Evolutionary conservation across 495 filamentous ascomycete genomes (phyloP), one percentile per base, ranked within the genome.

Genomic region (Poronia punctata): DNA sequence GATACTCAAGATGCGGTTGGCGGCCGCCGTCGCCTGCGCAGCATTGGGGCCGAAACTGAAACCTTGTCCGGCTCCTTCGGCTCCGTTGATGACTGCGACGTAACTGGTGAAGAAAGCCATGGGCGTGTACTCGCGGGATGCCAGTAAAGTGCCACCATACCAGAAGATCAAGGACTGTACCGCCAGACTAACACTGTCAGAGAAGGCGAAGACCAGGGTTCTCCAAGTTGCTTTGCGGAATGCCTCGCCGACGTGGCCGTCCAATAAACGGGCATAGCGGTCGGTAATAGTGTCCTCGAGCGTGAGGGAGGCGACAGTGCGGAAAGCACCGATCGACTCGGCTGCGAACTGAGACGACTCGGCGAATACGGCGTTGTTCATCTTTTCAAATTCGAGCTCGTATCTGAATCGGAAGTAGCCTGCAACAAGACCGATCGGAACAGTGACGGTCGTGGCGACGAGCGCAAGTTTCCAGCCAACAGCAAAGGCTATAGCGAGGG

Each of bases 401-500:
- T 75, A 74, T 18, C 64, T 61, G 16, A 80, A 46, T 11, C 75
- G 66, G 31, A 67, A 64, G 44, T 64, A 79, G 7, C 72, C 74
- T 0, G 69, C 65, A 0, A 57, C n/a, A 4, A 78, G 45, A 12
- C 65, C 60, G 6, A 72, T 50, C 10, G 69, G 70, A 21, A 77
- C 62, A 4, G 65, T 68, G 2, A 78, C 68, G 7, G 75, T 69
- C 5, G 61, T 46, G 4, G 62, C 67, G 2, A 72, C 69, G 6
- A 72, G 56, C 2, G 69, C 71, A 17, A 82, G 59, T 46, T 79
- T 78, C 74, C 76, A 80, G 19, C 74, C 76, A 39, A 75, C 70
- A 20, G 60, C 60, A 29, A 76, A 72, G 11, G 73, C 67, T 40
- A 82, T 70, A 39, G 60, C 52, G 11, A 71, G 51, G 9, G 64